These are phyloP conservation scores for Lanmaoa rubissima DNA, from an alignment of 768 basidiomycete genomes.

Conservation along the genomic window DNA sequence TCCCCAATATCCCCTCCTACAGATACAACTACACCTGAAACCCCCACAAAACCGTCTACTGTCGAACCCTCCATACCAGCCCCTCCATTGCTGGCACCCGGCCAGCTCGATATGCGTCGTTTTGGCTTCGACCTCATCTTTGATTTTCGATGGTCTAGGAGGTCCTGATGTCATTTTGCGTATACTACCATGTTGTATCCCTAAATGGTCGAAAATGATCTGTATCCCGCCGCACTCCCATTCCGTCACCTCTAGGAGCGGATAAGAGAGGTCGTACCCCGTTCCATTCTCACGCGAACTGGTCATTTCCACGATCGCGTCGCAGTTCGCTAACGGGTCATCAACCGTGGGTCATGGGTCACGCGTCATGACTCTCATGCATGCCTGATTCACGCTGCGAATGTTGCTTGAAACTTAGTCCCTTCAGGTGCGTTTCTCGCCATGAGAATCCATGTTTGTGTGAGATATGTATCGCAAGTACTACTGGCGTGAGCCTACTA, in stretches of 20 bases:
- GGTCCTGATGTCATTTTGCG: conserved; percentile 13
- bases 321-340: background rate
- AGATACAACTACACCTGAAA: conserved; percentile 4
- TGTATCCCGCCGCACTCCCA: conserved; percentile 10
- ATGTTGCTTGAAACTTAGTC: background rate
- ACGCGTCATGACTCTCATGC: background rate
- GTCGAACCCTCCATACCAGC: conserved; percentile 13
- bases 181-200: conserved; percentile 22
- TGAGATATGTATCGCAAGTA: no score
- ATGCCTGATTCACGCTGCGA: background rate
- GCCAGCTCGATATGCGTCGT: conserved; percentile 68
- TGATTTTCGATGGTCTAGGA: conserved; percentile 67
- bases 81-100: conserved; percentile 32
- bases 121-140: conserved; percentile 72
- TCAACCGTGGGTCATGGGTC: background rate
- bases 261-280: background rate
- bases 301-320: background rate
- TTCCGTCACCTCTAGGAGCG: background rate
- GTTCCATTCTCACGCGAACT: background rate
- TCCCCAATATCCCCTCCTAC: background rate
- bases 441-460: background rate
- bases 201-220: conserved; percentile 8
- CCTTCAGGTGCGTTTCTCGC: background rate
- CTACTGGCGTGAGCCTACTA: background rate
- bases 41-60: background rate